Evolutionary conservation across 169 alveolate species (phyloP).

Genomic region (Ichthyophthirius multifiliis): DNA sequence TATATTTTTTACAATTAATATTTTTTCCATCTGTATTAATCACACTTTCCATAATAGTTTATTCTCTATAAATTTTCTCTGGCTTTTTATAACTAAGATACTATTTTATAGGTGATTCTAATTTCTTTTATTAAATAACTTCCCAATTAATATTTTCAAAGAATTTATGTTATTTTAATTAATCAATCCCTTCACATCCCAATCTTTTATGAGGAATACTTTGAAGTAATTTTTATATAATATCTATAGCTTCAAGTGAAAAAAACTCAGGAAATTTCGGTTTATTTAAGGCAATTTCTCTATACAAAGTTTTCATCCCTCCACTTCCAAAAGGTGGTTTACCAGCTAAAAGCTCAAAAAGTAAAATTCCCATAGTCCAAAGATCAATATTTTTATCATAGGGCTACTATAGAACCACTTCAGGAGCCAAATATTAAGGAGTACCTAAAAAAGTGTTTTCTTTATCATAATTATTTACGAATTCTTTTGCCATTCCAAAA

Average conservation of each 20-base stretch:
- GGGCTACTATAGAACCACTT: constrained; percentile 27
- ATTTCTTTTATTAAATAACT: not conserved
- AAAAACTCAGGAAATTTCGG: not conserved
- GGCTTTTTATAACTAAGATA: not conserved
- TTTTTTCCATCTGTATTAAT: no score
- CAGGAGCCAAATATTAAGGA: constrained; percentile 34
- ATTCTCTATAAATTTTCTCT: not conserved
- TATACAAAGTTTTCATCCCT: not conserved
- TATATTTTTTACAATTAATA: not conserved
- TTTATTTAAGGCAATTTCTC: not conserved
- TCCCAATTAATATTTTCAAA: constrained; percentile 9
- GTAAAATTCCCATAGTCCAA: not conserved
- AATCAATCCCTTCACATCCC: not conserved
- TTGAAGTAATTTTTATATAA: not conserved
- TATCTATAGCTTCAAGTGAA: not conserved
- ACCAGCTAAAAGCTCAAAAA: not conserved
- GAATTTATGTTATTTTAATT: not conserved
- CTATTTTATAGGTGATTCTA: not conserved
- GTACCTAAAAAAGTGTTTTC: constrained; percentile 35
- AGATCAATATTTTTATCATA: constrained; percentile 20
- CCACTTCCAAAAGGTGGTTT: constrained; percentile 2
- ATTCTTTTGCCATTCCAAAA: not conserved
- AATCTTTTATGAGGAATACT: not conserved
- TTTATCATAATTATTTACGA: not conserved
- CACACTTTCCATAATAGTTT: not conserved